phyloP scores from a whole-genome alignment of 129 eudicot species.

The Gnaphalium uliginosum region DNA sequence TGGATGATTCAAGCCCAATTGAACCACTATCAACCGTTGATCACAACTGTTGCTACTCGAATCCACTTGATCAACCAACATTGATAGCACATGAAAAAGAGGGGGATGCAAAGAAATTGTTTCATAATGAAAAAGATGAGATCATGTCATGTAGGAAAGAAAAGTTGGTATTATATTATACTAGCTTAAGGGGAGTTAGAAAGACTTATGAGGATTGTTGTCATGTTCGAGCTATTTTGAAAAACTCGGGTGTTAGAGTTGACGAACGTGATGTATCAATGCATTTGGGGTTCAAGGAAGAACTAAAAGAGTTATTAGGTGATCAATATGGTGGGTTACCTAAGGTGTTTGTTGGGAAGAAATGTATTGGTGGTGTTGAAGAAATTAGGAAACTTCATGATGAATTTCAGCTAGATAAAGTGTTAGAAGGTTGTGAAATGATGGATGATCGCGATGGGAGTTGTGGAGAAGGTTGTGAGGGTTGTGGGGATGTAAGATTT shows the following conservation, averaged over 20 bases:
- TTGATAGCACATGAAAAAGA: constrained; percentile 31
- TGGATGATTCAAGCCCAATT: constrained; percentile 79
- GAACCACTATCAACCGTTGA: constrained; percentile 20
- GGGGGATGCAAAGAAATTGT: constrained; percentile 14
- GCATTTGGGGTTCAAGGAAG: constrained; percentile 93
- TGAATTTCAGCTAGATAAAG: constrained; percentile 66
- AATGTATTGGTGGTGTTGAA: constrained; percentile 72
- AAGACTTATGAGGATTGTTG: constrained; percentile 94
- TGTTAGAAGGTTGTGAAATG: constrained; percentile 59
- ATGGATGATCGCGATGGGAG: constrained; percentile 35
- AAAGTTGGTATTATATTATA: constrained; percentile 62
- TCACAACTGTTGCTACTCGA: constrained; percentile 39
- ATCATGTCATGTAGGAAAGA: constrained; percentile 32
- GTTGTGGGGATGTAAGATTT: constrained; percentile 83
- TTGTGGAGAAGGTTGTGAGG: constrained; percentile 51
- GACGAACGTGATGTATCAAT: constrained; percentile 97
- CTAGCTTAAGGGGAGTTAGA: constrained; percentile 86
- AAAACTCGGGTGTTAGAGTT: constrained; percentile 52
- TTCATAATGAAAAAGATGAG: constrained; percentile 1
- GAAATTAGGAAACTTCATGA: constrained; percentile 73
- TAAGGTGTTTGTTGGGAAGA: constrained; percentile 67
- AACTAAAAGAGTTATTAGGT: constrained; percentile 65
- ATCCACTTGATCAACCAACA: constrained; percentile 23
- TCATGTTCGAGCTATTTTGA: constrained; percentile 62
- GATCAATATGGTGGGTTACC: constrained; percentile 62